These are phyloP conservation scores for Teunomyces cretensis DNA, from an alignment of 805 yeast species.

Conservation along the genomic window DNA sequence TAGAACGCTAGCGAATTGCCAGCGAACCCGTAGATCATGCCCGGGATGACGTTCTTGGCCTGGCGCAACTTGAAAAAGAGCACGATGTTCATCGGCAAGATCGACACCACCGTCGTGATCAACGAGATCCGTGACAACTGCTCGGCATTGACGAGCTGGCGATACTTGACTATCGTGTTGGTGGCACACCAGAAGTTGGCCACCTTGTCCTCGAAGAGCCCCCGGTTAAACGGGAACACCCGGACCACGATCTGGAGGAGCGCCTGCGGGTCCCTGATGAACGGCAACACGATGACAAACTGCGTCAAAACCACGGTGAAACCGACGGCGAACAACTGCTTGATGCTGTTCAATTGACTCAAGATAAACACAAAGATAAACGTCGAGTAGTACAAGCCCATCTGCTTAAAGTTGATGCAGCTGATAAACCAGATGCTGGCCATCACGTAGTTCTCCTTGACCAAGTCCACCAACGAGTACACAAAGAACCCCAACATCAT, in stretches of 20 bases:
- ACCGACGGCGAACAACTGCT: constrained; percentile 61
- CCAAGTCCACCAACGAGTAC: constrained; percentile 61
- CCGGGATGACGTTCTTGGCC: constrained; percentile 15
- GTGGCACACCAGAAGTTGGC: constrained; percentile 98
- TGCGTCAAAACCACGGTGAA: constrained; percentile 60
- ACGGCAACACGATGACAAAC: constrained; percentile 54
- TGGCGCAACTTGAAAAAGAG: constrained; percentile 12
- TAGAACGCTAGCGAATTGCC: constrained; percentile 86
- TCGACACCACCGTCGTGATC: constrained; percentile 45
- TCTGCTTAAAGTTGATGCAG: constrained; percentile 85
- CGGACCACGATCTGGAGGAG: constrained; percentile 59
- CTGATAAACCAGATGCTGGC: constrained; percentile 78
- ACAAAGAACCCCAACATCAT: constrained; percentile 90
- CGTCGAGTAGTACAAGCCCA: constrained; percentile 93
- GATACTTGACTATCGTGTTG: constrained; percentile 74
- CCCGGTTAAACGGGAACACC: constrained; percentile 90
- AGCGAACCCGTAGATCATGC: constrained; percentile 64
- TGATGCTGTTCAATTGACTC: constrained; percentile 46
- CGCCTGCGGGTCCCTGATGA: constrained; percentile 31
- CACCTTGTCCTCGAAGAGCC: constrained; percentile 95
- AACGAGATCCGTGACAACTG: constrained; percentile 63
- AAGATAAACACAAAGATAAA: constrained; percentile 79
- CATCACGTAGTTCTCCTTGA: constrained; percentile 59
- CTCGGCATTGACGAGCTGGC: constrained; percentile 47
- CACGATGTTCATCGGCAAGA: constrained; percentile 22